Evolutionary conservation across 2,329 filamentous ascomycete genomes (phyloP).

Genomic region (Trichoderma citrinoviride): DNA sequence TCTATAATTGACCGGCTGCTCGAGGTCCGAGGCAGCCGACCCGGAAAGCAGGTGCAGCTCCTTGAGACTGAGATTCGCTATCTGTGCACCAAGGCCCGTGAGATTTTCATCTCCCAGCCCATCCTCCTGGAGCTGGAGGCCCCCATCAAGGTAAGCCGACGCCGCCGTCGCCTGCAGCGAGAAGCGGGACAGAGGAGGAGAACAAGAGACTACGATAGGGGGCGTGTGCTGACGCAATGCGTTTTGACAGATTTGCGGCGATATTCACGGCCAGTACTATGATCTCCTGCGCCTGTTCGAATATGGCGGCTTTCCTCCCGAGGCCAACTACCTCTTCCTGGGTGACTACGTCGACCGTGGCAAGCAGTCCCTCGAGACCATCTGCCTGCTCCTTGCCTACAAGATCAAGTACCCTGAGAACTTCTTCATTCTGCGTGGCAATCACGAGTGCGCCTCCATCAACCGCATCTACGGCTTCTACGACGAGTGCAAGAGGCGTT

Average conservation of each 20-base stretch:
- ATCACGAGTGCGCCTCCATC: slow-evolving; percentile 98
- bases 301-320: slow-evolving; percentile 95
- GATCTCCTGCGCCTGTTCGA: slow-evolving; percentile 96
- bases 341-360: slow-evolving; percentile 98
- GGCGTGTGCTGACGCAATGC: neutral
- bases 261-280: slow-evolving; percentile 99
- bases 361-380: slow-evolving; percentile 98
- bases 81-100: slow-evolving; percentile 96
- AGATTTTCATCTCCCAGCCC: slow-evolving; percentile 99
- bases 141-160: slow-evolving; percentile 83
- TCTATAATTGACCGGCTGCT: slow-evolving; percentile 98
- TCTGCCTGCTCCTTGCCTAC: slow-evolving; percentile 93
- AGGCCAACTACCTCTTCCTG: slow-evolving; percentile 99
- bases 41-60: slow-evolving; percentile 97
- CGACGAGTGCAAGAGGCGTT: slow-evolving; percentile 98
- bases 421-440: slow-evolving; percentile 97
- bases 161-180: neutral
- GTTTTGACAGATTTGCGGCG: slow-evolving; percentile 88
- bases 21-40: slow-evolving; percentile 95
- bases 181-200: too few species aligned
- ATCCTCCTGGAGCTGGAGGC: slow-evolving; percentile 97
- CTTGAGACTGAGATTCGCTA: slow-evolving; percentile 94
- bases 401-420: slow-evolving; percentile 99
- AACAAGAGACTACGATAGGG: too few species aligned
- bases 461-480: slow-evolving; percentile 99